phyloP scores from a whole-genome alignment of 345 rosid species.

The Carallia pectinifolia region DNA sequence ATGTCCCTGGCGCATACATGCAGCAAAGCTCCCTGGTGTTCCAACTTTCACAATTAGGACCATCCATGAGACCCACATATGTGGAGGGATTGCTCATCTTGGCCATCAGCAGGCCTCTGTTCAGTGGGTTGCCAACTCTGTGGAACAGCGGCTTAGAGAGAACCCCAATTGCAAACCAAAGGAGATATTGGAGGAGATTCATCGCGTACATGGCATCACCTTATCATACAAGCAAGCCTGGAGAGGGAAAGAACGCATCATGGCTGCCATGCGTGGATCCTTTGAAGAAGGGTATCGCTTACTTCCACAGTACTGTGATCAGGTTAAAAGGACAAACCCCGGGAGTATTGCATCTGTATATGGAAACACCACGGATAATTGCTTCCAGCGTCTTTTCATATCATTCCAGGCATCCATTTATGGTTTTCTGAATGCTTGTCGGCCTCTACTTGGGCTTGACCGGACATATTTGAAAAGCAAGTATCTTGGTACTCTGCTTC shows the following conservation, averaged over 20 bases:
- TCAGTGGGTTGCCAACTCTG: slow-evolving; percentile 96
- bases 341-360: slow-evolving; percentile 93
- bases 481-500: slow-evolving; percentile 89
- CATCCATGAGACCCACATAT: slow-evolving; percentile 73
- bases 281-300: slow-evolving; percentile 95
- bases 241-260: slow-evolving; percentile 98
- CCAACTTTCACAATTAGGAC: slow-evolving; percentile 96
- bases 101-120: slow-evolving; percentile 99
- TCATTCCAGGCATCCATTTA: slow-evolving; percentile 96
- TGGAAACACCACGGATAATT: slow-evolving; percentile 62
- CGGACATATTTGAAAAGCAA: slow-evolving; percentile 83
- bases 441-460: slow-evolving; percentile 93
- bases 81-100: slow-evolving; percentile 93
- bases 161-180: slow-evolving; percentile 96
- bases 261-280: slow-evolving; percentile 98
- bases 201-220: slow-evolving; percentile 88
- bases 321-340: slow-evolving; percentile 79
- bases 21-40: slow-evolving; percentile 96
- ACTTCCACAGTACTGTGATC: slow-evolving; percentile 94
- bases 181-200: slow-evolving; percentile 97
- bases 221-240: slow-evolving; percentile 98
- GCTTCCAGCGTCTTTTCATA: slow-evolving; percentile 95
- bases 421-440: slow-evolving; percentile 92
- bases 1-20: slow-evolving; percentile 98
- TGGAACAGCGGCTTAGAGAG: slow-evolving; percentile 86